phyloP scores from a whole-genome alignment of 2,329 filamentous ascomycete genomes.

The Microsporum audouinii region DNA sequence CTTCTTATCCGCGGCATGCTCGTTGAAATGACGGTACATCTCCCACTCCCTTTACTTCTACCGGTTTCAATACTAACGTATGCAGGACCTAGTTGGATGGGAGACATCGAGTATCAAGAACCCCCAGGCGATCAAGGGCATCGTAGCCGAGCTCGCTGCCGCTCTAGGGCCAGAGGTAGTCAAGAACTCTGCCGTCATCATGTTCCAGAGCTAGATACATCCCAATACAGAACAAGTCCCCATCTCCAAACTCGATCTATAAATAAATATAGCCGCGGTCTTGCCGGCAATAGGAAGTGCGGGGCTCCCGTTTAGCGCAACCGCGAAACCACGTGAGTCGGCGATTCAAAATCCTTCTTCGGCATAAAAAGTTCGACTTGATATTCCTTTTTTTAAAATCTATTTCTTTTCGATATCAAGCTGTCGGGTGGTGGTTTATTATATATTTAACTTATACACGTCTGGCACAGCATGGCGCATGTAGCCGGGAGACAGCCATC shows the following conservation, averaged over 20 bases:
- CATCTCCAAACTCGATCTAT: neutral
- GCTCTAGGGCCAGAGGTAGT: constrained; percentile 35
- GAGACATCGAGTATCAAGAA: constrained; percentile 32
- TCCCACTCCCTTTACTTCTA: neutral
- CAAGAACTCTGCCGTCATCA: constrained; percentile 29
- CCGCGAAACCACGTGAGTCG: neutral
- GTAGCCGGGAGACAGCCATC: no score
- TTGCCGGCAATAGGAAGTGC: neutral
- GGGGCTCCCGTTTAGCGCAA: neutral
- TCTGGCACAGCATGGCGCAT: neutral
- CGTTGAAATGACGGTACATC: constrained; percentile 33
- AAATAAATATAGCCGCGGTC: neutral
- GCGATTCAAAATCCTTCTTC: neutral
- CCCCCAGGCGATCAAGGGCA: constrained; percentile 37
- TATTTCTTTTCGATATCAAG: neutral
- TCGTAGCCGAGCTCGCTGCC: constrained; percentile 37
- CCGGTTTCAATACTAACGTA: neutral
- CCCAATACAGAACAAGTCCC: neutral
- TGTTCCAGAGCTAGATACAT: constrained; percentile 19
- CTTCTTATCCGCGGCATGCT: constrained; percentile 32
- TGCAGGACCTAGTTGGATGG: constrained; percentile 38
- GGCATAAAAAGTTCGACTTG: neutral
- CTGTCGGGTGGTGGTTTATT: no score
- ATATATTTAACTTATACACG: no score
- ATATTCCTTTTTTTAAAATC: neutral